Conservation (phyloP, 768 basidiomycete genomes). For the Auriscalpium vulgare region DNA sequence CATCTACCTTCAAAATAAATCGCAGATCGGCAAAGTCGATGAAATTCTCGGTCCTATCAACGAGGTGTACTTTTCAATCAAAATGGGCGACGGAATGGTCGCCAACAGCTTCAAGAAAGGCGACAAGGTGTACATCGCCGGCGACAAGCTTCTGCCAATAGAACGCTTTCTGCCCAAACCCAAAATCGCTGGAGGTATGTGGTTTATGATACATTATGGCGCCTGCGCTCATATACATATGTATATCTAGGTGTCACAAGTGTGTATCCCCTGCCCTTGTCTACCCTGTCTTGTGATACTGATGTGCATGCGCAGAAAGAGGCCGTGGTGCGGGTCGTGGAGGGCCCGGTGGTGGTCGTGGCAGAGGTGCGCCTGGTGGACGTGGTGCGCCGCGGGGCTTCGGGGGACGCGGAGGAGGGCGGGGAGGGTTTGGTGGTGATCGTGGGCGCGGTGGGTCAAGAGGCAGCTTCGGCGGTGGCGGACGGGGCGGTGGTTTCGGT, state of each 20-base stretch:
- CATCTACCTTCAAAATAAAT: slow-evolving; percentile 95
- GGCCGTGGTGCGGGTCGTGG: slow-evolving; percentile 32
- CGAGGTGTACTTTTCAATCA: slow-evolving; percentile 95
- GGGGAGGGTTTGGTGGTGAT: slow-evolving; percentile 41
- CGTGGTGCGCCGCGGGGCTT: slow-evolving; percentile 18
- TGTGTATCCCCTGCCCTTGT: slow-evolving; percentile 11
- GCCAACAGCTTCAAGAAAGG: slow-evolving; percentile 95
- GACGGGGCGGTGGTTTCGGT: slow-evolving; percentile 34
- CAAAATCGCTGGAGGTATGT: slow-evolving; percentile 63
- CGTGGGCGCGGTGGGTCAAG: slow-evolving; percentile 36
- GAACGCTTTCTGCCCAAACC: slow-evolving; percentile 97
- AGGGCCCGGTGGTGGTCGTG: slow-evolving; percentile 21
- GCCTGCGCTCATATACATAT: slow-evolving; percentile 2
- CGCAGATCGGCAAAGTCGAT: slow-evolving; percentile 93
- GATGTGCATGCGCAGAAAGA: slow-evolving; percentile 28
- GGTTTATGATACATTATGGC: slow-evolving; percentile 1
- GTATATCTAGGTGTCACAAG: slow-evolving; percentile 27
- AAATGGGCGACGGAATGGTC: slow-evolving; percentile 94
- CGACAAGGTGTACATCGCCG: slow-evolving; percentile 95
- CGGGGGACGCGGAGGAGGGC: slow-evolving; percentile 19
- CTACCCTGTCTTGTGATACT: slow-evolving; percentile 8
- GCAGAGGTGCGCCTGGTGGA: slow-evolving; percentile 22
- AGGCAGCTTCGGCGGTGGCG: slow-evolving; percentile 31
- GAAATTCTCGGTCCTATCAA: slow-evolving; percentile 99
- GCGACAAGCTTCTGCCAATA: slow-evolving; percentile 94